These are phyloP conservation scores for Paraphoma chrysanthemicola DNA, from an alignment of 2,329 filamentous ascomycete species.

Conservation along the genomic window DNA sequence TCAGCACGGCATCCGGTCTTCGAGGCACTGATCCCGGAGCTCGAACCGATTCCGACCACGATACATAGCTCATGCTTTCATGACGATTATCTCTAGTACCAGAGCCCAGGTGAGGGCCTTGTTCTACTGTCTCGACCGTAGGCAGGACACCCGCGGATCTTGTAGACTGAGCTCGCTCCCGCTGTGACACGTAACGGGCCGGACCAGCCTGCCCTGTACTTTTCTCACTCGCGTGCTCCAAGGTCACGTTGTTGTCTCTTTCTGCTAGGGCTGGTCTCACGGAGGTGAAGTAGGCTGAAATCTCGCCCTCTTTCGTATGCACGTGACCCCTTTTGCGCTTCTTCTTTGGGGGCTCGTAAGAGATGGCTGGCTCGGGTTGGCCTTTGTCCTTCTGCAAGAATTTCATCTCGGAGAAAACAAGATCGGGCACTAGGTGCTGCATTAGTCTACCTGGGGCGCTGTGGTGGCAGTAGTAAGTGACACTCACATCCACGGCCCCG, in stretches of 20 bases:
- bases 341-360: slow-evolving; percentile 31
- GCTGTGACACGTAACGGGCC: neutral
- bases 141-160: slow-evolving; percentile 24
- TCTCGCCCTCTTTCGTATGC: slow-evolving; percentile 48
- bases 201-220: too few relatives aligned
- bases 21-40: slow-evolving; percentile 21
- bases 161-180: slow-evolving; percentile 9
- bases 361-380: slow-evolving; percentile 29
- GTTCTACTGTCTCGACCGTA: slow-evolving; percentile 44
- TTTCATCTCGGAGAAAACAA: slow-evolving; percentile 60
- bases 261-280: slow-evolving; percentile 34
- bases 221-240: neutral
- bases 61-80: slow-evolving; percentile 45
- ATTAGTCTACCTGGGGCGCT: slow-evolving; percentile 22
- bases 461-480: slow-evolving; percentile 7
- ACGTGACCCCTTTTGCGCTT: slow-evolving; percentile 41
- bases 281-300: slow-evolving; percentile 55
- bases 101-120: slow-evolving; percentile 46
- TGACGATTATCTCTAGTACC: slow-evolving; percentile 42
- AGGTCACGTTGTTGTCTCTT: slow-evolving; percentile 21
- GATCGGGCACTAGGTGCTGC: slow-evolving; percentile 54
- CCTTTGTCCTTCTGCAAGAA: slow-evolving; percentile 52
- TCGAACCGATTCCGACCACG: slow-evolving; percentile 52
- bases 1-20: slow-evolving; percentile 6
- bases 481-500: slow-evolving; percentile 52